A percentile compares a stretch with the other conserved stretches of the same genome.
These are phyloP conservation scores for Picochlorum sp. DNA, from an alignment of 139 green algal genomes.

Conservation along the genomic window DNA sequence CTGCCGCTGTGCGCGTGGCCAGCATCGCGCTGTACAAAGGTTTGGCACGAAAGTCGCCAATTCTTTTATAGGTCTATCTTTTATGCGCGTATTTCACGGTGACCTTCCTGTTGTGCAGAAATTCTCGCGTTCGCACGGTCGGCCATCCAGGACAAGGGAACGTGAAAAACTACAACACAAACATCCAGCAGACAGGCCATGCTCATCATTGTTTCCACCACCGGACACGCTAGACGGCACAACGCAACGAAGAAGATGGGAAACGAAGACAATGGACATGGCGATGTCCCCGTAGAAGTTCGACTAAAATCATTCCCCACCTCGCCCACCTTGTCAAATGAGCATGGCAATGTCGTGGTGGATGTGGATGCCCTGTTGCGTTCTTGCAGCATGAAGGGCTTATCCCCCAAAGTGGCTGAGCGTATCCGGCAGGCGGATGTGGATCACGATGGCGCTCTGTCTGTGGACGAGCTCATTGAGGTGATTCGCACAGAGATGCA, in stretches of 20 bases:
- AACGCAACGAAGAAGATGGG: not conserved
- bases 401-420: not conserved
- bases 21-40: not conserved
- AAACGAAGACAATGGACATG: not conserved
- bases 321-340: not conserved
- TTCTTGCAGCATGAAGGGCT: not conserved
- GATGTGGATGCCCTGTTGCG: not conserved
- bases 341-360: not conserved
- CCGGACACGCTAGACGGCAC: not conserved
- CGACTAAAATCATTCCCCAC: not conserved
- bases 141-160: not conserved
- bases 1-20: not conserved
- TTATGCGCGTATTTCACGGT: not conserved
- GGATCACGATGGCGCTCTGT: not conserved
- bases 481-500: not conserved
- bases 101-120: not conserved
- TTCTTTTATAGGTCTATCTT: not conserved
- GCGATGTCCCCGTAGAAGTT: not conserved
- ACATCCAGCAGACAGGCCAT: not conserved
- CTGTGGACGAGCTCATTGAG: not conserved
- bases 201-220: not conserved
- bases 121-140: not conserved
- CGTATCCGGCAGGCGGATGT: not conserved
- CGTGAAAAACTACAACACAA: not conserved
- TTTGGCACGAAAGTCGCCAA: not conserved